Conservation (phyloP, 371 early-diverging fungal genomes). For the Phascolomyces articulosus region DNA sequence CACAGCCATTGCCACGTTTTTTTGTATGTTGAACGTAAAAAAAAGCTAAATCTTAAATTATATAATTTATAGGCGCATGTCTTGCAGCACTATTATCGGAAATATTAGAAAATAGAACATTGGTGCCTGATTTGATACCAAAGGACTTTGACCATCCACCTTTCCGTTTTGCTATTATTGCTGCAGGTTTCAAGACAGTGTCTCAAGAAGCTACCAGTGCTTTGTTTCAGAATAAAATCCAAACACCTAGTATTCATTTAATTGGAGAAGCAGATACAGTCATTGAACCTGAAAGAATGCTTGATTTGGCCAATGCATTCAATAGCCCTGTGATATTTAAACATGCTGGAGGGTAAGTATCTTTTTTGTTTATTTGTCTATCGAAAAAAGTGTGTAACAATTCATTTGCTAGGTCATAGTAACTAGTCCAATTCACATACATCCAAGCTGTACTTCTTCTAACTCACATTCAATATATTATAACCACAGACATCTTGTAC, state of each 20-base stretch:
- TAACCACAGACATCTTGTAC: conserved; percentile 62
- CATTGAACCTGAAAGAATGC: conserved; percentile 50
- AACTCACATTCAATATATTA: no score
- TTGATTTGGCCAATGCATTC: conserved; percentile 43
- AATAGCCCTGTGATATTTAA: conserved; percentile 31
- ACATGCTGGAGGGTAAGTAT: conserved; percentile 58
- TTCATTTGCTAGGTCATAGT: no score
- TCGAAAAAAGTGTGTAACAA: not conserved
- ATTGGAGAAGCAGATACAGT: conserved; percentile 64
- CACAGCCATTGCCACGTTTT: conserved; percentile 4
- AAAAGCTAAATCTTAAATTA: not conserved
- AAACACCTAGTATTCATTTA: conserved; percentile 67
- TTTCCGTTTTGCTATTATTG: conserved; percentile 63
- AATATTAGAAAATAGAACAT: conserved; percentile 40
- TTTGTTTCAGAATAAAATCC: conserved; percentile 44
- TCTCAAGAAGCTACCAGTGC: conserved; percentile 35
- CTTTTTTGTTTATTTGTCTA: not conserved
- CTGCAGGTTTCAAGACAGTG: conserved; percentile 61
- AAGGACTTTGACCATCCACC: conserved; percentile 45
- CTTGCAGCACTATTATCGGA: conserved; percentile 64
- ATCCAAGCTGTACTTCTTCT: no score
- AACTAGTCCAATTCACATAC: no score
- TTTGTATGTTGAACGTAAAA: not conserved
- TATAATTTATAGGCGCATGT: conserved; percentile 45
- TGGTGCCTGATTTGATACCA: conserved; percentile 27